Percentiles rank a stretch among this genome's conserved stretches.
Conservation (phyloP, 2,329 filamentous ascomycete species). For the Cercospora zeina region DNA sequence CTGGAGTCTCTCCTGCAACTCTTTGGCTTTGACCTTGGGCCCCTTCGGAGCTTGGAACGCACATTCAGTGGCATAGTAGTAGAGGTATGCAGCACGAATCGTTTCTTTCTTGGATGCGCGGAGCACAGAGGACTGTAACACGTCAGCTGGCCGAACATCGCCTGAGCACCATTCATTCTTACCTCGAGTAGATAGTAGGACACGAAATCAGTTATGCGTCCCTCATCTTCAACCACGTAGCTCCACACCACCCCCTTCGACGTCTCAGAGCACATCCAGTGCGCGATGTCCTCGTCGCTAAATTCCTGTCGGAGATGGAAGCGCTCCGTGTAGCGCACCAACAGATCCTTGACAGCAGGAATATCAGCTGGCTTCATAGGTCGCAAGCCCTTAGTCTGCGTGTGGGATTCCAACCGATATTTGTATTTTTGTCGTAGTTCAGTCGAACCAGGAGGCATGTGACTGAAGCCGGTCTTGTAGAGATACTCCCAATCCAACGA, state of each 20-base stretch:
- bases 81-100: slow-evolving; percentile 89
- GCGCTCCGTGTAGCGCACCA: slow-evolving; percentile 73
- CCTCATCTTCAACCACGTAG: slow-evolving; percentile 77
- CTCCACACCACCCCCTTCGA: slow-evolving; percentile 84
- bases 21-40: slow-evolving; percentile 47
- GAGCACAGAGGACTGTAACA: slow-evolving; percentile 72
- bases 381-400: slow-evolving; percentile 72
- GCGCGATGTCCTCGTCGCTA: slow-evolving; percentile 73
- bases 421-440: slow-evolving; percentile 81
- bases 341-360: slow-evolving; percentile 69
- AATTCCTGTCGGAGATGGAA: slow-evolving; percentile 86
- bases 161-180: slow-evolving; percentile 11
- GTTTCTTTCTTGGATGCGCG: slow-evolving; percentile 71
- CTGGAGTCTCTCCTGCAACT: slow-evolving; percentile 64
- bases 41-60: slow-evolving; percentile 56
- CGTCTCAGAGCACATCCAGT: slow-evolving; percentile 80
- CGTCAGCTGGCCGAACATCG: slow-evolving; percentile 15
- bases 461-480: slow-evolving; percentile 91
- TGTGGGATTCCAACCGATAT: slow-evolving; percentile 72
- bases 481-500: slow-evolving; percentile 95
- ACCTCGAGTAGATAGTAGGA: slow-evolving; percentile 90
- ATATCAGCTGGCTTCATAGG: slow-evolving; percentile 78
- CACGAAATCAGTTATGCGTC: slow-evolving; percentile 92
- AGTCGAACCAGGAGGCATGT: slow-evolving; percentile 78
- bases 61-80: slow-evolving; percentile 88